Base-by-base conservation (phyloP, 139 green algal genomes). In the Tetradesmus obliquus region DNA sequence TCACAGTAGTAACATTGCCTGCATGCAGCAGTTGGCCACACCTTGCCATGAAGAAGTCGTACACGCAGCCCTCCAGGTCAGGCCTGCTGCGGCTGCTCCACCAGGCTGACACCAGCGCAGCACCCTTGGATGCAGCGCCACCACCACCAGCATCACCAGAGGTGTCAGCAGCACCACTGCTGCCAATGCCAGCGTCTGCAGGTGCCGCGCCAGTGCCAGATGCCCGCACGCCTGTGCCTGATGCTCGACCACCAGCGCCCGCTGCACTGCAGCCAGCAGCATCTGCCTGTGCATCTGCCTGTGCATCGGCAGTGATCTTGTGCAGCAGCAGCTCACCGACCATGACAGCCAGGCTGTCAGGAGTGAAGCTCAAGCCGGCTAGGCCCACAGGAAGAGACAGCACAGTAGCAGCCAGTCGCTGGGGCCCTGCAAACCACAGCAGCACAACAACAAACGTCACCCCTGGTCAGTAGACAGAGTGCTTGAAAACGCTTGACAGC, bases 61-160 rank as follows among this genome's bases (percentile, higher is more conserved):
- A 81, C 9, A 92, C 82, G 60, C 22, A 57, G 53, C 80, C 89
- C 81, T 92, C 89, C 81, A 92, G 66, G 24, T 92, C 89, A 3
- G 45, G 79, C 45, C 89, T 83, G 22, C 51, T 51, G 5, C 88
- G 60, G 55, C 22, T 24, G 12, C 22, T 17, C 86, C 86, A 90
- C 86, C 86, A 90, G 1, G 53, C 53, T 24, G 76, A 58, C 22
- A 90, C 86, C 24, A 60, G 15, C 62, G 22, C 86, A 55, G 71
- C 86, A 55, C 71, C 71, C 3, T 71, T 57, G 1, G 45, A 55
- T 19, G 32, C 12, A 58, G 19, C 83, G 32, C 55, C 84, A n/a
- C 8, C 55, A 20, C 82, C 20, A 13, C 82, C 82, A 72, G 55
- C 82, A 69, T 20, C 79, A 19, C 32, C 54, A 24, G 53, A 57